Conservation (phyloP, 2,329 filamentous ascomycete species). For the Fusarium liriodendri region DNA sequence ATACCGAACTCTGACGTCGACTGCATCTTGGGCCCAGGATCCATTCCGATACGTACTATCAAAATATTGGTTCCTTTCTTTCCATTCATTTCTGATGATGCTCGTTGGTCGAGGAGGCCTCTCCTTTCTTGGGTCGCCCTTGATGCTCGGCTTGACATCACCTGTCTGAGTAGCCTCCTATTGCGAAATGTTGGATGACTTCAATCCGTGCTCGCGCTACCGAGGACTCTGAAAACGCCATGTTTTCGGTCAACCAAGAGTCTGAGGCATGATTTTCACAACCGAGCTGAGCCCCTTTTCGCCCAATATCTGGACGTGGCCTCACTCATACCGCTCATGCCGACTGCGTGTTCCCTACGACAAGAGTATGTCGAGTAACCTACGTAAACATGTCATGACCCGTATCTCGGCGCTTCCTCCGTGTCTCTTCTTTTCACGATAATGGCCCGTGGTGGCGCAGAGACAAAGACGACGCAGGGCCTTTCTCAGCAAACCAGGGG, state of each 20-base stretch:
- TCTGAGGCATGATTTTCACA: neutral
- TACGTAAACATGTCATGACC: neutral
- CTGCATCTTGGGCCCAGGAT: slow-evolving; percentile 8
- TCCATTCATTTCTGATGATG: slow-evolving; percentile 2
- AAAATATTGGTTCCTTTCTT: neutral
- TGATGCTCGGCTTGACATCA: slow-evolving; percentile 28
- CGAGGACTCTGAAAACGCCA: slow-evolving; percentile 2
- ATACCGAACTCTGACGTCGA: slow-evolving; percentile 32
- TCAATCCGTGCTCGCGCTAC: slow-evolving; percentile 9
- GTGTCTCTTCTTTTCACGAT: neutral
- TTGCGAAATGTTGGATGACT: slow-evolving; percentile 8
- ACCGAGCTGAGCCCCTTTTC: neutral
- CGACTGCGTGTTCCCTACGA: neutral
- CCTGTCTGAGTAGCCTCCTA: neutral
- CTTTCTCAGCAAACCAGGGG: neutral
- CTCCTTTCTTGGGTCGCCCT: slow-evolving; percentile 7
- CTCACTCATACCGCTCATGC: neutral
- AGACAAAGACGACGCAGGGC: neutral
- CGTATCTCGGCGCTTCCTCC: slow-evolving; percentile 9
- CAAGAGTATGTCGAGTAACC: neutral
- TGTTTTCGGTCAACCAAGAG: slow-evolving; percentile 1
- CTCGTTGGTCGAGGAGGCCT: slow-evolving; percentile 19
- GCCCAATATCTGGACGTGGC: neutral
- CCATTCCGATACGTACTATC: slow-evolving; percentile 7
- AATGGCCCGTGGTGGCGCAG: slow-evolving; percentile 12